Evolutionary conservation across 2,329 filamentous ascomycete species (phyloP), one percentile per base, ranked within the genome.

Genomic region (Sphaceloma murrayae): DNA sequence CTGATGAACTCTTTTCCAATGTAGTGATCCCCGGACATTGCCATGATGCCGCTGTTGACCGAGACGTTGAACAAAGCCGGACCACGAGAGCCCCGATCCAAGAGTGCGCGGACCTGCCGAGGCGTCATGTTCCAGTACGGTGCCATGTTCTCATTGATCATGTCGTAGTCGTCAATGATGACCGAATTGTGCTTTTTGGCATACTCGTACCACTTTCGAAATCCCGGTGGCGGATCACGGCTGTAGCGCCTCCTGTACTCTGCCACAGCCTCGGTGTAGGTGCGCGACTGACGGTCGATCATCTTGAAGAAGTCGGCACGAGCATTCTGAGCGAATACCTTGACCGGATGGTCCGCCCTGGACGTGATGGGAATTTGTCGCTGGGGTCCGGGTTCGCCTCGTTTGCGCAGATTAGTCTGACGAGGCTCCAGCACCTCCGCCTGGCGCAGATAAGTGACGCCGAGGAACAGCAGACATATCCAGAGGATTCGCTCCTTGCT

Each of bases 121-220:
- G 45, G 45, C 9, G 18, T 33, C 4, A 46, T 29, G 11, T 42
- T 34, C 45, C 45, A 46, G 18, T 42, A 42, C 18, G 45, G 45
- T 14, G 11, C 34, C 18, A 46, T 11, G 5, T 22, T 34, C 21
- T 46, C 34, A 8, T 32, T 21, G 5, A 46, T 42, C 18, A 40
- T 26, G 10, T 47, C 46, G 22, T 34, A 47, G 13, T 47, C 40
- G 18, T 47, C 46, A 9, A 47, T 45, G 6, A 47, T 27, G n/a
- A 26, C 18, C 13, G 40, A 43, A 14, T 34, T 34, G 14, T 31
- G 18, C 8, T 14, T n/a, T 11, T 43, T 30, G 5, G 46, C 46
- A 21, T 32, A 30, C 7, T 26, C 9, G 19, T 13, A 42, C 46
- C 46, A 47, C 8, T 47, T 22, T 2, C 45, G 39, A 13, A 47